These are phyloP conservation scores for Linnemannia schmuckeri DNA, from an alignment of 192 early-diverging fungal species.

Conservation along the genomic window DNA sequence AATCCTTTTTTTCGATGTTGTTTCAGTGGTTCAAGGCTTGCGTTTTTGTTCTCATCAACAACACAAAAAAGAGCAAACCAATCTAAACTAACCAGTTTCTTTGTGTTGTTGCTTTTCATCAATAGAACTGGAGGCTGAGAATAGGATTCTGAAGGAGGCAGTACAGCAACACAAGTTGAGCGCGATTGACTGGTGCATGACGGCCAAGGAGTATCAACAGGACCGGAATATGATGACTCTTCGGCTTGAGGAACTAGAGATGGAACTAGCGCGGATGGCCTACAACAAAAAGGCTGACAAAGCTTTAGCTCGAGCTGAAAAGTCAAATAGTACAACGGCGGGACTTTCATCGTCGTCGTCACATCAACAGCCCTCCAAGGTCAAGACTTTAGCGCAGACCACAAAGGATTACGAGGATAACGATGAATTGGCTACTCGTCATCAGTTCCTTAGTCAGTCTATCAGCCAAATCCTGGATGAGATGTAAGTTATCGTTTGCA, in stretches of 20 bases:
- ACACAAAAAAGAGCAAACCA: no score
- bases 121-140: conserved; percentile 26
- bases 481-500: conserved; percentile 16
- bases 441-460: conserved; percentile 30
- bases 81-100: neutral
- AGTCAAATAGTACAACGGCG: neutral
- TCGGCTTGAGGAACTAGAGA: conserved; percentile 31
- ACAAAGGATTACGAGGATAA: neutral
- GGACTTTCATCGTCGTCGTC: neutral
- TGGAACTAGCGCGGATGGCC: conserved; percentile 10
- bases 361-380: neutral
- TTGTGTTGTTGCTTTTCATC: neutral
- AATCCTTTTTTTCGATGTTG: neutral
- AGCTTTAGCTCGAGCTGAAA: neutral
- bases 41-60: neutral
- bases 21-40: neutral
- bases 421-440: neutral
- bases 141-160: conserved; percentile 5
- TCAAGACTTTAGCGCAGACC: neutral
- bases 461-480: conserved; percentile 34
- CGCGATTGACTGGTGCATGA: conserved; percentile 30
- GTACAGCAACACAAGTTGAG: conserved; percentile 2
- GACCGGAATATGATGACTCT: conserved; percentile 35
- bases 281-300: neutral
- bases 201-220: conserved; percentile 37